Evolutionary conservation across 805 yeast genomes (phyloP).

Genomic region (Nakazawaea populi): DNA sequence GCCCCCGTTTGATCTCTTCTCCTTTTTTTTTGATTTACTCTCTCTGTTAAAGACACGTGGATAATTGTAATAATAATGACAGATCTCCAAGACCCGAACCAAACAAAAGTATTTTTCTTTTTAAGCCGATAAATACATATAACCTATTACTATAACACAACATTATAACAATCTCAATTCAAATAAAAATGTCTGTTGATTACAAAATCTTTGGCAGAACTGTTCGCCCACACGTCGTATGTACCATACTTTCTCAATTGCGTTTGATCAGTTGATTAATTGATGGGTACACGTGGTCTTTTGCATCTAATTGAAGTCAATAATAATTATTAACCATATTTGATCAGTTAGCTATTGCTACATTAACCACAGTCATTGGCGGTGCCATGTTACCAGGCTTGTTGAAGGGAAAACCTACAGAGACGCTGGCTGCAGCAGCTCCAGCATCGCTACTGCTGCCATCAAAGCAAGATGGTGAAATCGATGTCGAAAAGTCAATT

Average conservation of each 20-base stretch:
- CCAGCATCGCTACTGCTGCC: conserved; percentile 1
- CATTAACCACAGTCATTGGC: conserved; percentile 62
- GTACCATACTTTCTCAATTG: conserved; percentile 15
- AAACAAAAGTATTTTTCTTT: no score
- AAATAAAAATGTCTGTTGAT: conserved; percentile 63
- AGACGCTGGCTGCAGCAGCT: conserved; percentile 35
- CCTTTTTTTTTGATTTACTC: no score
- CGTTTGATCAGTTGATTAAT: background rate
- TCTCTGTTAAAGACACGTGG: background rate
- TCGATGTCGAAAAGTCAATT: conserved; percentile 26
- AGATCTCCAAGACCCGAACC: no score
- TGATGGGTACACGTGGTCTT: background rate
- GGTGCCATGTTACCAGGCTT: conserved; percentile 47
- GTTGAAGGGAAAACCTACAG: conserved; percentile 39
- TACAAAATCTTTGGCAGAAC: conserved; percentile 81
- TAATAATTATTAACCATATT: no score
- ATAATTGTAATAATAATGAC: no score
- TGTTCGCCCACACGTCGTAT: conserved; percentile 72
- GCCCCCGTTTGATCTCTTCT: background rate
- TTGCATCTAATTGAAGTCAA: no score
- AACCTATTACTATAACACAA: no score
- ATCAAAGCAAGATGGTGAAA: conserved; percentile 14
- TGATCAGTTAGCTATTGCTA: conserved; percentile 65
- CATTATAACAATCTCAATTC: background rate
- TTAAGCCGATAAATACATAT: background rate